Evolutionary conservation across 805 yeast species (phyloP), one percentile per base, ranked within the genome.

Genomic region (Lachancea sp.): DNA sequence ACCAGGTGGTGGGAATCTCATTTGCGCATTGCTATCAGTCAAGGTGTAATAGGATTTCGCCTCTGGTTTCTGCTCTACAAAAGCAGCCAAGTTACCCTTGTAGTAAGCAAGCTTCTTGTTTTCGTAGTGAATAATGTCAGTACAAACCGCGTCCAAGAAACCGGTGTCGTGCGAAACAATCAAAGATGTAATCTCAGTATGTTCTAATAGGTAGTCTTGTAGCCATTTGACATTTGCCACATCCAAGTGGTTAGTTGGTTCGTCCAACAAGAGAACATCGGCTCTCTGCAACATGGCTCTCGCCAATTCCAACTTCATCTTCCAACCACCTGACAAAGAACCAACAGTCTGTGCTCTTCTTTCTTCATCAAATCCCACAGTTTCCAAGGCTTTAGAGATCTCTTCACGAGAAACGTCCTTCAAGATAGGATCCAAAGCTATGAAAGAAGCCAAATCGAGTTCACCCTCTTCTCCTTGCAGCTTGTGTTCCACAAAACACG

Each of bases 1-100:
- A 58, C 99, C 99, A 48, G 98, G 97, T 9, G 96, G 91, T 56
- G 99, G 99, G 86, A 91, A 93, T 22, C 88, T 88, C 97, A 91
- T 91, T 69, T 90, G 86, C 47, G 91, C 93, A 56, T 85, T 85
- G 22, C 93, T 79, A 65, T 91, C 98, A 29, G 95, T 82, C 63
- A 91, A 78, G 15, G 97, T 90, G 66, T 91, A 91, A 68, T 91
- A 91, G 2, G 97, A 81, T 68, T 88, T 90, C 48, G 96, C 98
- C 69, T 91, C 98, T 39, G 99, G 99, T 58, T 87, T 83, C 36
- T 81, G 84, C 66, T 84, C 79, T 51, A 91, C 99, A 55, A 91
- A 90, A 57, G 81, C 95, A 12, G 96, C 85, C 58, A 91, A 75
- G 67, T 91, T 91, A 70, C 99, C 99, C 72, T 87, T 89, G 75